Evolutionary conservation across 345 rosid genomes (phyloP), one percentile per base, ranked within the genome.

Genomic region (Sonneratia alba): DNA sequence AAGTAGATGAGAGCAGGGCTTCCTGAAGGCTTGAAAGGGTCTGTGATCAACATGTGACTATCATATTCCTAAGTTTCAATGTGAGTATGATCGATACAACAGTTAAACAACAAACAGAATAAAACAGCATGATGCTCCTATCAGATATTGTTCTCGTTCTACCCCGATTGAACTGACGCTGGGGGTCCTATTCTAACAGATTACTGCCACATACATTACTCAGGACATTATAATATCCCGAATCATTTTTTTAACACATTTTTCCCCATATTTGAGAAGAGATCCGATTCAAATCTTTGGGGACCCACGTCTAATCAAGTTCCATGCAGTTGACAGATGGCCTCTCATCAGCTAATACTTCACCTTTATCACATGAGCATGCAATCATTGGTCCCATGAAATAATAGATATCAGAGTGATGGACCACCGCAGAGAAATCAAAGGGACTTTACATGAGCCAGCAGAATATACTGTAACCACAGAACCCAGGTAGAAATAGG

Each of bases 61-160:
- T n/a, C n/a, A n/a, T n/a, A n/a, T 89, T 91, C 91, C 85, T 91
- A 56, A 94, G 88, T 84, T 97, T 88, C 78, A 93, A 89, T 86
- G 97, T 86, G 79, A 86, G 98, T 81, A 36, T 27, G 32, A 27
- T 27, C 1, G 32, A 1, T 27, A 27, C 32, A 27, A 27, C 32
- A 27, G 32, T 27, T 27, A 27, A 27, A 27, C 32, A 27, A 27
- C 32, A 27, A 27, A 27, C 32, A 27, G 32, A 27, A 27, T 27
- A 27, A 27, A 27, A 27, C 32, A 27, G 32, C 32, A 27, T 27
- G 32, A 27, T 27, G 43, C 43, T 8, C 7, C 43, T 4, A 4
- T 40, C 43, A 40, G 43, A 40, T 40, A 40, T 40, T 40, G 1
- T 8, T 40, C 43, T 40, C 7, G 43, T 40, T 48, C 53, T 3